Conservation (phyloP, 192 early-diverging fungal genomes). For the Allomyces javanicus region DNA sequence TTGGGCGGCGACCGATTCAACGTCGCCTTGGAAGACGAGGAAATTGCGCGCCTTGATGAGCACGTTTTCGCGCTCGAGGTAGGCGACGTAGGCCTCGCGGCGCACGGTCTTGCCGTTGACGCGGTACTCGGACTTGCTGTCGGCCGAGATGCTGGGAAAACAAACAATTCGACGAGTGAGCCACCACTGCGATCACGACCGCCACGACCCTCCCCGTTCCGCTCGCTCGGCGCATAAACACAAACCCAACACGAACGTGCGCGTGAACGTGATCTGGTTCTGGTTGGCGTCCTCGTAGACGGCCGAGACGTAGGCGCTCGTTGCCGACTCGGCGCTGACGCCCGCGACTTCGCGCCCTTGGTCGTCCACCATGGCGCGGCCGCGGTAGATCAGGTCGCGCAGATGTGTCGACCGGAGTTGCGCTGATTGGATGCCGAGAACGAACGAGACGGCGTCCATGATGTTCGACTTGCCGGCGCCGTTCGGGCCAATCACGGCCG, state of each 20-base stretch:
- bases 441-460: constrained; percentile 99
- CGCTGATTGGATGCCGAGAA: constrained; percentile 80
- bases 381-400: constrained; percentile 77
- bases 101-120: constrained; percentile 57
- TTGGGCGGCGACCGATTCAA: constrained; percentile 92
- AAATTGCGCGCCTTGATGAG: constrained; percentile 92
- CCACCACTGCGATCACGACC: too few species aligned
- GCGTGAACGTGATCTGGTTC: constrained; percentile 42
- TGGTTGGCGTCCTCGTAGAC: constrained; percentile 54
- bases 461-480: constrained; percentile 97
- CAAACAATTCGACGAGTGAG: neutral
- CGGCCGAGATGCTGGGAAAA: constrained; percentile 23
- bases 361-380: constrained; percentile 26
- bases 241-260: constrained; percentile 28
- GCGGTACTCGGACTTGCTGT: constrained; percentile 69
- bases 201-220: neutral
- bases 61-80: constrained; percentile 72
- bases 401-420: constrained; percentile 78
- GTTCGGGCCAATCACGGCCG: constrained; percentile 90
- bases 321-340: constrained; percentile 9
- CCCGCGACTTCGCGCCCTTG: constrained; percentile 25
- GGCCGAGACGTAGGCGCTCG: constrained; percentile 57
- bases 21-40: constrained; percentile 96
- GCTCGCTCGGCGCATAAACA: neutral
- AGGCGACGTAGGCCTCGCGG: constrained; percentile 52